phyloP scores from a whole-genome alignment of 441 rosid genomes.

The Manihot esculenta region DNA sequence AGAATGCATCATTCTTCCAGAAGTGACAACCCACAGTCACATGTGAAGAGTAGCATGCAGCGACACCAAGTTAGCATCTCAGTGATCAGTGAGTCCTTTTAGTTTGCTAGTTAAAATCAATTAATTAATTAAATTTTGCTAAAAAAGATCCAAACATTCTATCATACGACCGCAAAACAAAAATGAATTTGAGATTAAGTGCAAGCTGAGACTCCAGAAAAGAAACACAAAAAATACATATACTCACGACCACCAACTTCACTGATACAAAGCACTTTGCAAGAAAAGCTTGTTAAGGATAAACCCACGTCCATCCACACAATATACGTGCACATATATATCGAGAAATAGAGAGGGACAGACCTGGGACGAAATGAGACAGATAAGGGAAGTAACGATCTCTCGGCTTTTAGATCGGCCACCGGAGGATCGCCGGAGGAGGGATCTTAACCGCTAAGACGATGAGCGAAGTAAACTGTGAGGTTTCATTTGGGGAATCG shows the following conservation, averaged over 20 bases:
- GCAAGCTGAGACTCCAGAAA: neutral
- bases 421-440: constrained; percentile 28
- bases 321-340: neutral
- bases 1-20: too few relatives aligned
- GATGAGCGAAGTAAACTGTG: neutral
- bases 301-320: neutral
- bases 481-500: constrained; percentile 11
- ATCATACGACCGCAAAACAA: neutral
- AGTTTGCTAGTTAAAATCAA: neutral
- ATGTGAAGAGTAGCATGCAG: neutral
- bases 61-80: neutral
- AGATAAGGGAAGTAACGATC: neutral
- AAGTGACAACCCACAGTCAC: neutral
- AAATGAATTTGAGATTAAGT: neutral
- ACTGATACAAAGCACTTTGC: neutral
- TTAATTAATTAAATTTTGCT: neutral
- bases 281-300: neutral
- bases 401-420: constrained; percentile 22
- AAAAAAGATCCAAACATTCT: neutral
- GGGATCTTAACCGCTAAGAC: constrained; percentile 6
- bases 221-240: neutral
- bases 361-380: constrained; percentile 19
- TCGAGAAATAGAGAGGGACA: neutral
- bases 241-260: neutral
- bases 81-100: too few relatives aligned